Conservation (phyloP, 305 asterid genomes). For the Rubia tinctorum region DNA sequence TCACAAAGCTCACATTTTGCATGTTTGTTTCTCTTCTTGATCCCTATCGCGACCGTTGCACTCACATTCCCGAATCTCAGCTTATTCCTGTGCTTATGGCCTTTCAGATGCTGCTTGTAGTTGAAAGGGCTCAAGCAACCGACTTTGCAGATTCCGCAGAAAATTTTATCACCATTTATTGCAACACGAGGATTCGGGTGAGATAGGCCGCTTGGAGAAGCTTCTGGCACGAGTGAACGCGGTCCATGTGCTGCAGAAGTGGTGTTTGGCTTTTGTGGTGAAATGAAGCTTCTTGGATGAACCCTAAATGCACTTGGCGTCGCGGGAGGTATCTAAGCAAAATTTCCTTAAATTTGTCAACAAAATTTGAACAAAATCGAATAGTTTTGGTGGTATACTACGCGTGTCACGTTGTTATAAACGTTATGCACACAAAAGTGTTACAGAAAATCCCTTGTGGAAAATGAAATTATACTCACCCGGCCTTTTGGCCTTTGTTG, state of each 20-base stretch:
- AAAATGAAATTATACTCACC: not conserved
- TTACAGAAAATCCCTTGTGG: too few relatives aligned
- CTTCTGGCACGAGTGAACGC: not conserved
- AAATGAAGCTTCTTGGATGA: not conserved
- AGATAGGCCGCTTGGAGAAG: not conserved
- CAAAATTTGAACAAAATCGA: not conserved
- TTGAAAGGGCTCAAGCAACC: slow-evolving; percentile 31
- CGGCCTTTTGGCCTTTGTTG: not conserved
- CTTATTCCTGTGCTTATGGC: slow-evolving; percentile 48
- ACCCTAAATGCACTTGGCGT: not conserved
- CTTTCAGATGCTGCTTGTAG: slow-evolving; percentile 35
- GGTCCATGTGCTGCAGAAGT: not conserved
- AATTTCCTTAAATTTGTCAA: not conserved
- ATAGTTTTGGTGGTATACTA: not conserved
- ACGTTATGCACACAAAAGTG: too few relatives aligned
- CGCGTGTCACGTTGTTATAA: too few relatives aligned
- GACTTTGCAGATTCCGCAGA: slow-evolving; percentile 39
- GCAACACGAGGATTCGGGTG: not conserved
- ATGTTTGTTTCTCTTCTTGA: not conserved
- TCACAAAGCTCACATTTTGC: slow-evolving; percentile 38
- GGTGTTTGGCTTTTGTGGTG: not conserved
- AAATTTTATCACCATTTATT: not conserved
- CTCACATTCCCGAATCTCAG: slow-evolving; percentile 16
- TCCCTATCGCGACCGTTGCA: not conserved
- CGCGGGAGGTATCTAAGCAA: too few relatives aligned